These are phyloP conservation scores for Psilocybe azurescens DNA, from an alignment of 768 basidiomycete species.

Conservation along the genomic window DNA sequence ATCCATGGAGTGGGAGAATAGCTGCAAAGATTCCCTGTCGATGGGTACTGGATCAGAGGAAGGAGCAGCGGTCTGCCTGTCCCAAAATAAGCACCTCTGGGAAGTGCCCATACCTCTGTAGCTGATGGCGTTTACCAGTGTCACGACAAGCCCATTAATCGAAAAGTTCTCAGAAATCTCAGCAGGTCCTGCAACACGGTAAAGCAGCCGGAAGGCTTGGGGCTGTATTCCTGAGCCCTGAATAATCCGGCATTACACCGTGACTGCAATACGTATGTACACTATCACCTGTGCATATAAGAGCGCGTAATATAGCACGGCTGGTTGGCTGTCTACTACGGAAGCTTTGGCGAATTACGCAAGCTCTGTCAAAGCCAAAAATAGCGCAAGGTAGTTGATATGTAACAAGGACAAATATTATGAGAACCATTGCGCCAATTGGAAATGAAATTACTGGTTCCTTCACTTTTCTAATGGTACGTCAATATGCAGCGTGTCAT, in stretches of 20 bases:
- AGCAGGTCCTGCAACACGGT: not conserved
- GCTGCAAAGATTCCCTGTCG: not conserved
- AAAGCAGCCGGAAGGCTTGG: not conserved
- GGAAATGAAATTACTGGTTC: not conserved
- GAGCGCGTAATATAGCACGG: not conserved
- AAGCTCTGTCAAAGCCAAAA: constrained; percentile 7
- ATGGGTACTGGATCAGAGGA: not conserved
- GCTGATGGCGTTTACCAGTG: not conserved
- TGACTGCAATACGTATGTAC: not conserved
- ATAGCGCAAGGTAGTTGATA: constrained; percentile 2
- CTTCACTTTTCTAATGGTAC: constrained; percentile 22
- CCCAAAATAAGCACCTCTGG: not conserved
- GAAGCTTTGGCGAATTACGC: not conserved
- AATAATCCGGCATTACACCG: not conserved
- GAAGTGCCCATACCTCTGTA: not conserved
- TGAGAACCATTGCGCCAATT: not conserved
- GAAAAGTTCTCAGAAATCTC: not conserved
- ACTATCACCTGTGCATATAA: not conserved
- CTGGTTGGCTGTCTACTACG: no score
- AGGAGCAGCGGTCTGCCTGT: not conserved
- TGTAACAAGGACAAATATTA: constrained; percentile 16
- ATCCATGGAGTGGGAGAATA: not conserved
- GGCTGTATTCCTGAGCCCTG: not conserved
- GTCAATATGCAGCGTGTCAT: constrained; percentile 7
- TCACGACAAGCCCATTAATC: constrained; percentile 10